Evolutionary conservation across 2,329 filamentous ascomycete species (phyloP), one percentile per base, ranked within the genome.

Genomic region (Phialophora tarda): DNA sequence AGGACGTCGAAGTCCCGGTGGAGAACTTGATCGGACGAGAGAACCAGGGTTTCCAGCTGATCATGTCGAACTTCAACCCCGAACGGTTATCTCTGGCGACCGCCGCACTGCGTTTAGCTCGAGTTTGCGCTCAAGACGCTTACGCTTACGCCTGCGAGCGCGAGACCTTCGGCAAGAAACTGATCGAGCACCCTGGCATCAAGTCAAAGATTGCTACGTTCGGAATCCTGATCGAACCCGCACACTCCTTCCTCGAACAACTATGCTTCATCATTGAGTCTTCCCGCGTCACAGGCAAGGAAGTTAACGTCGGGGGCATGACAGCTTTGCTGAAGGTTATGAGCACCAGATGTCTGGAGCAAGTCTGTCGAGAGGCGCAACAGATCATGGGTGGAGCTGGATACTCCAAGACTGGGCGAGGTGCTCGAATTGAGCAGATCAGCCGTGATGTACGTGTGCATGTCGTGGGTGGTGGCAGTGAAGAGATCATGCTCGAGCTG

Each of bases 21-120:
- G 84, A 85, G 72, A 92, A 92, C 73, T 77, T 92, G 6, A 86
- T 93, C 64, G 90, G 90, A 1, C 71, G 81, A 21, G 90, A 92
- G 75, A 89, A 89, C 17, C 80, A 84, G 71, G 90, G 90, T 3
- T 92, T 93, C 88, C 83, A 81, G 63, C 89, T 91, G 73, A 86
- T 90, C 73, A 91, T 91, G 88, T 89, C 86, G 56, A 91, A 92
- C 78, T 92, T 92, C 84, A 93, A 93, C 78, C 90, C 92, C 75
- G 90, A 93, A 76, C 85, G 90, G 0, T 80, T 92, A 8, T 83
- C 83, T 14, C 90, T 93, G 68, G 82, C 87, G 0, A 86, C 92
- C 11, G 85, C 85, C 0, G 84, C 85, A 0, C 89, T 88, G 1
- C 82, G 90, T 3, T 82, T 88, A 71, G 83, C 88, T 1, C 82